A percentile compares a stretch with the other conserved stretches of the same genome.
phyloP scores from a whole-genome alignment of 2,329 filamentous ascomycete species.

The Dothideomycetidae sp. region DNA sequence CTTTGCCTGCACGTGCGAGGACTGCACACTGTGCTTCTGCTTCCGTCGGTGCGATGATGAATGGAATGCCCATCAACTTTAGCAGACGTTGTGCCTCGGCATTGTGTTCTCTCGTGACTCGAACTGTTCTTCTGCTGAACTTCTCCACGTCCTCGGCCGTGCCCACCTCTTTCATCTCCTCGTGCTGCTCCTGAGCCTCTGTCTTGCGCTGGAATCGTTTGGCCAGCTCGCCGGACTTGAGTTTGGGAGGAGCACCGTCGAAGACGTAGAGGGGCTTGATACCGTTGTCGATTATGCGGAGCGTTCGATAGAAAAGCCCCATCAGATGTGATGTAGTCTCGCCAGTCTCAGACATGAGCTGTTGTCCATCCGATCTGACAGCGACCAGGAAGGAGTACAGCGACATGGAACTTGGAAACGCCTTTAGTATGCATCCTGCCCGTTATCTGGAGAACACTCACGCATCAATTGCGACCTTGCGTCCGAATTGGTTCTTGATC shows the following conservation, averaged over 20 bases:
- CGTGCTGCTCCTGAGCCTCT: conserved; percentile 75
- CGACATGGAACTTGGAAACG: conserved; percentile 65
- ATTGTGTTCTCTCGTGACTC: conserved; percentile 94
- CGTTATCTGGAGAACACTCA: conserved; percentile 18
- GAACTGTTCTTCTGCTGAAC: conserved; percentile 82
- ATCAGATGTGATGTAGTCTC: conserved; percentile 97
- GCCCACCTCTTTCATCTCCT: conserved; percentile 93
- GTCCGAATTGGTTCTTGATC: conserved; percentile 97
- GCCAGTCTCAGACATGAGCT: conserved; percentile 86
- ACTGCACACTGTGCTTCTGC: conserved; percentile 93
- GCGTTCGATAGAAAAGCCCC: conserved; percentile 98
- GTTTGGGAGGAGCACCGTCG: conserved; percentile 87
- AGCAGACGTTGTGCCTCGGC: conserved; percentile 81
- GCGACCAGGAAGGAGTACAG: conserved; percentile 98
- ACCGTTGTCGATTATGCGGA: conserved; percentile 95
- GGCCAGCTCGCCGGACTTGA: conserved; percentile 93
- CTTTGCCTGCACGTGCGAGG: conserved; percentile 78
- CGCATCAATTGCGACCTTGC: conserved; percentile 79
- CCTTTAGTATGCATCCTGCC: conserved; percentile 3
- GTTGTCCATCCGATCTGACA: conserved; percentile 89
- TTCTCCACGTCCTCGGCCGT: conserved; percentile 97
- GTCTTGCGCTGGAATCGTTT: conserved; percentile 93
- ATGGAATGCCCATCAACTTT: conserved; percentile 92
- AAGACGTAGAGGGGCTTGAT: conserved; percentile 99
- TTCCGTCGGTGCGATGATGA: conserved; percentile 88